Evolutionary conservation across 1,139 yeast genomes (phyloP), one percentile per base, ranked within the genome.

Genomic region (Debaryomycetaceae sp.): DNA sequence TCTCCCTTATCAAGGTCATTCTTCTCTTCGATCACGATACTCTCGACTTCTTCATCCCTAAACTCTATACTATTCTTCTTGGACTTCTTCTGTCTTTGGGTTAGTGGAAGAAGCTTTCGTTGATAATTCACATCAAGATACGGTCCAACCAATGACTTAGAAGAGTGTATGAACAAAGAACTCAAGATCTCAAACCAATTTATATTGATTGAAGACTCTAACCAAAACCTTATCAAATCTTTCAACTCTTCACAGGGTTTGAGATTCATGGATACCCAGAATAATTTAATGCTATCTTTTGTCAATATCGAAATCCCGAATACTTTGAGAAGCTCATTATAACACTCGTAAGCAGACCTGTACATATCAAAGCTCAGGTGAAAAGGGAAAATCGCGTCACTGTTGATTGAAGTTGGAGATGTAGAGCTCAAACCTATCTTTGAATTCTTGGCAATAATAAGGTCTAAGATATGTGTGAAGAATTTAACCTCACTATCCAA

Each of bases 41-140:
- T 70, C 47, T 75, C 77, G 37, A 69, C 66, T 47, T 74, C 80
- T 48, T 75, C 80, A 51, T 73, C 79, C 39, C 63, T 65, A 47
- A 75, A 71, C 34, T 67, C 74, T 27, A 70, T 60, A 14, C 56
- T 54, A 22, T 55, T 55, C 23, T 50, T 76, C n/a, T 48, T 51
- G 44, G 63, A 63, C 54, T 72, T 72, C 58, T 74, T 74, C 46
- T 67, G 72, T 51, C 78, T 59, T 50, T 74, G 78, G 53, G 60
- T 66, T 43, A 73, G 63, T 4, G 79, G 79, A 39, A 74, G 57
- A 24, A 75, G 55, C 49, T 73, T 74, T 42, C 69, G 76, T 48
- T 62, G 76, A 47, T 61, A 74, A 42, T 72, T 68, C 1, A 58
- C 46, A 41, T 72, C 77, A 29, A 72, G 58, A 42, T 67, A 73